A percentile compares a stretch with the other conserved stretches of the same genome.
Conservation (phyloP, 2,329 filamentous ascomycete species). For the Setomelanomma holmii region DNA sequence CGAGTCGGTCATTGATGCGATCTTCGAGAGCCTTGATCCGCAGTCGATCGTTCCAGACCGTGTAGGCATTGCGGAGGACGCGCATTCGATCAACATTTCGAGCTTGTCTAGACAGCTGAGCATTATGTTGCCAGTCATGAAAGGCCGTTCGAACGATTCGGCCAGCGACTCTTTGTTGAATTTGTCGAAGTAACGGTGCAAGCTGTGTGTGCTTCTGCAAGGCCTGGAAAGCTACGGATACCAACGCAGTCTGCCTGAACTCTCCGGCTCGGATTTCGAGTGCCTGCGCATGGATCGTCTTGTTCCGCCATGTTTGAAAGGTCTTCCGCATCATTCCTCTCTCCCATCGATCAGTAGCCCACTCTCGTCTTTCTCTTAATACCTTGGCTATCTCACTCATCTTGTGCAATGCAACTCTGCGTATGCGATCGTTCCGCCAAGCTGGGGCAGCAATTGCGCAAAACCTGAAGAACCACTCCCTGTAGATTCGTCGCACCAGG, state of each 20-base stretch:
- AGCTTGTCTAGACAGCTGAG: conserved; percentile 55
- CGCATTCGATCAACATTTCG: conserved; percentile 59
- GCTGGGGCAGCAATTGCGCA: conserved; percentile 43
- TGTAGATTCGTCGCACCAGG: conserved; percentile 40
- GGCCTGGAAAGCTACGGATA: conserved; percentile 27
- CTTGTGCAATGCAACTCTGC: conserved; percentile 30
- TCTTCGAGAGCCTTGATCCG: conserved; percentile 60
- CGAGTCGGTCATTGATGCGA: conserved; percentile 63
- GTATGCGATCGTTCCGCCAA: conserved; percentile 39
- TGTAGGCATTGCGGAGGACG: conserved; percentile 65
- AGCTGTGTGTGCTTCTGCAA: conserved; percentile 52
- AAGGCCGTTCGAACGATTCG: conserved; percentile 58
- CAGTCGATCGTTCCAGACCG: conserved; percentile 67
- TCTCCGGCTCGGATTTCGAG: conserved; percentile 46
- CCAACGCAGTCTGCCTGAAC: conserved; percentile 35
- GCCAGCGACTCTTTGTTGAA: conserved; percentile 53
- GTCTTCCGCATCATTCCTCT: conserved; percentile 33
- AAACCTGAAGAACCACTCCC: conserved; percentile 49
- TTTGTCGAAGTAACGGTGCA: conserved; percentile 51
- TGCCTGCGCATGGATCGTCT: conserved; percentile 24
- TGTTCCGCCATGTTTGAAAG: conserved; percentile 32
- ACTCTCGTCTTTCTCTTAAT: conserved; percentile 34
- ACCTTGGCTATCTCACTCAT: conserved; percentile 36
- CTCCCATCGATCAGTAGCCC: conserved; percentile 29
- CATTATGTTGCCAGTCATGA: conserved; percentile 57